Base-by-base conservation (phyloP, 192 early-diverging fungal genomes). In the Dissophora globulifera region DNA sequence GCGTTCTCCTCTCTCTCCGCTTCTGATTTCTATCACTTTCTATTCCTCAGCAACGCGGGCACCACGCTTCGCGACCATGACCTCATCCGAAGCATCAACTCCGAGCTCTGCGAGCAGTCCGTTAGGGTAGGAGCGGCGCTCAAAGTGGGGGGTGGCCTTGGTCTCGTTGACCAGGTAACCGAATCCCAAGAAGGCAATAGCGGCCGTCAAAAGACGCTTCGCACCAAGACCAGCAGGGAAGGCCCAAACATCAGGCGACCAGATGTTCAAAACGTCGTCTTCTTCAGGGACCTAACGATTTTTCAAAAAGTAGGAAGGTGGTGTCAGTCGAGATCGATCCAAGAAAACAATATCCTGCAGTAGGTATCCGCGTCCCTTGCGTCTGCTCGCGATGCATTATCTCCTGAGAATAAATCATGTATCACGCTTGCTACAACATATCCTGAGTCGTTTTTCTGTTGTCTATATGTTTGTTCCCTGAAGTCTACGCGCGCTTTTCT, bases 91-190 rank as follows among this genome's bases (percentile, higher is more conserved):
- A 26, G 79, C 41, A 33, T 76, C 72, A 58, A 78, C 84, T 33
- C 89, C 90, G 52, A 91, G 82, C 26, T 87, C 84, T 13, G 87
- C 80, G 66, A 85, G 83, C 46, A 92, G 87, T n/a, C 90, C 90
- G 62, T 88, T 85, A 42, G 88, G 87, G 56, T 83, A 90, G 30
- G 82, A 86, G 45, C 90, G 88, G 49, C 84, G 81, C 66, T 82
- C 79, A 58, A 85, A 86, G 52, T 89, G 88, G 22, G 81, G 59
- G 72, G 87, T 84, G n/a, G 82, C 72, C 20, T 79, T 42, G 6
- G 82, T 79, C 79, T 87, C 70, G 32, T 70, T 74, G 16, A 92
- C 78, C 26, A 86, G 64, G 53, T 83, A 86, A 41, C 82, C 83
- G 26, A 87, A 81, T 13, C 82, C 85, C 56, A 86, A 60, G 23